Percentiles rank a stretch among this genome's conserved stretches.
Evolutionary conservation across 2,329 filamentous ascomycete genomes (phyloP).

Genomic region (Pseudogymnoascus sp.): DNA sequence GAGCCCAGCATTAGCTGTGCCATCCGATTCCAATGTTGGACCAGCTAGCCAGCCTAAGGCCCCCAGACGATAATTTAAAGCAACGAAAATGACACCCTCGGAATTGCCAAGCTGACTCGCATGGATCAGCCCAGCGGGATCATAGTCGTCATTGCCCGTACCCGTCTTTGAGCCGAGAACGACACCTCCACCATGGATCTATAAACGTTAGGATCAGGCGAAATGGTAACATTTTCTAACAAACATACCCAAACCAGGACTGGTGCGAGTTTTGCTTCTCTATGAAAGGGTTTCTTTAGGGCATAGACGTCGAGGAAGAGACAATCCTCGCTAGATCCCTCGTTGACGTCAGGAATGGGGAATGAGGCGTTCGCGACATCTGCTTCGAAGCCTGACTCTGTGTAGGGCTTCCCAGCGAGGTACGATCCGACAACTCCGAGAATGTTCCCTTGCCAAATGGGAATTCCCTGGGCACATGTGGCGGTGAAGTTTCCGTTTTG

Average conservation of each 20-base stretch:
- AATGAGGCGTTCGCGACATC: conserved; percentile 4
- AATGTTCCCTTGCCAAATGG: no score
- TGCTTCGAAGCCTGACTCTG: neutral
- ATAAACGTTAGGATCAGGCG: no score
- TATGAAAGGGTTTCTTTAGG: no score
- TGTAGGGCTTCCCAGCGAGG: conserved; percentile 13
- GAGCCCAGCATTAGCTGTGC: conserved; percentile 42
- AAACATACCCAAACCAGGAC: no score
- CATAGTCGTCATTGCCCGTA: no score
- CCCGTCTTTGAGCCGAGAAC: conserved; percentile 29
- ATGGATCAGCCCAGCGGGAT: no score
- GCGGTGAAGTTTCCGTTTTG: conserved; percentile 26
- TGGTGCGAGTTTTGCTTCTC: no score
- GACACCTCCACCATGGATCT: conserved; percentile 15
- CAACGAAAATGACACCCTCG: conserved; percentile 31
- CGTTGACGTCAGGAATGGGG: conserved; percentile 9
- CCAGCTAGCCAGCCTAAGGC: conserved; percentile 32
- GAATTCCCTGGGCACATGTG: conserved; percentile 27
- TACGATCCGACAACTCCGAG: no score
- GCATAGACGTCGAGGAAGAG: conserved; percentile 41
- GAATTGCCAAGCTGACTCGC: conserved; percentile 32
- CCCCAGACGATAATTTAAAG: conserved; percentile 31
- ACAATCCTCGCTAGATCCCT: conserved; percentile 37
- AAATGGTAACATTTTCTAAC: no score
- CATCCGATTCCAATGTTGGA: conserved; percentile 36